A percentile compares a stretch with the other conserved stretches of the same genome.
phyloP scores from a whole-genome alignment of 345 rosid species.

The Abelmoschus esculentus region DNA sequence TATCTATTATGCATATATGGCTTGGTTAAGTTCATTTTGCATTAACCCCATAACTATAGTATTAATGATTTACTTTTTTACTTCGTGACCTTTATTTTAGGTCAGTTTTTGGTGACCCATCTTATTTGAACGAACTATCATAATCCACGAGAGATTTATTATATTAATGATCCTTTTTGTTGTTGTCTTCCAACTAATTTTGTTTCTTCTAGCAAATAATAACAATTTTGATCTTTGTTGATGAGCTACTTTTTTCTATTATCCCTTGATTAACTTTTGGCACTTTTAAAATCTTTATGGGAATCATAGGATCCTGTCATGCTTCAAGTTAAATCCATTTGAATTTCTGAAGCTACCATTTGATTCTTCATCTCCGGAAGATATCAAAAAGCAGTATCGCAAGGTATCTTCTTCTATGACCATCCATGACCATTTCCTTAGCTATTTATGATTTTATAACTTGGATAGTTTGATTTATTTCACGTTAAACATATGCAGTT shows the following conservation, averaged over 20 bases:
- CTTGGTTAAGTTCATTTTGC: not conserved
- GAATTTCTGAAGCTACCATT: slow-evolving; percentile 76
- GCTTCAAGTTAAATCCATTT: slow-evolving; percentile 94
- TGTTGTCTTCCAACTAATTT: not conserved
- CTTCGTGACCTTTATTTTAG: not conserved
- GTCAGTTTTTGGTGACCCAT: not conserved
- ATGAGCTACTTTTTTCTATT: not conserved
- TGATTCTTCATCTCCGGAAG: slow-evolving; percentile 52
- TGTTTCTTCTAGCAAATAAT: not conserved
- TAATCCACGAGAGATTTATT: not conserved
- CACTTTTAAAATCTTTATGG: not conserved
- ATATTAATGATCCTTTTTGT: not conserved
- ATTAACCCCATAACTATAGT: too few species aligned
- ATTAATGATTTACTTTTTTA: not conserved
- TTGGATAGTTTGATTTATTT: slow-evolving; percentile 11
- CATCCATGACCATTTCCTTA: not conserved
- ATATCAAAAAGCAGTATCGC: slow-evolving; percentile 79
- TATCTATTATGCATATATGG: not conserved
- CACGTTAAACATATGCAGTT: slow-evolving; percentile 35
- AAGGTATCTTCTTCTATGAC: slow-evolving; percentile 44
- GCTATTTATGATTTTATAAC: not conserved
- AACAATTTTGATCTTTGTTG: not conserved
- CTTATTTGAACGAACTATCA: not conserved
- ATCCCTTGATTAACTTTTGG: not conserved
- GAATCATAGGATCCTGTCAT: slow-evolving; percentile 74